Evolutionary conservation across 2,329 filamentous ascomycete genomes (phyloP).

Genomic region (Lecanoromycetidae sp.): DNA sequence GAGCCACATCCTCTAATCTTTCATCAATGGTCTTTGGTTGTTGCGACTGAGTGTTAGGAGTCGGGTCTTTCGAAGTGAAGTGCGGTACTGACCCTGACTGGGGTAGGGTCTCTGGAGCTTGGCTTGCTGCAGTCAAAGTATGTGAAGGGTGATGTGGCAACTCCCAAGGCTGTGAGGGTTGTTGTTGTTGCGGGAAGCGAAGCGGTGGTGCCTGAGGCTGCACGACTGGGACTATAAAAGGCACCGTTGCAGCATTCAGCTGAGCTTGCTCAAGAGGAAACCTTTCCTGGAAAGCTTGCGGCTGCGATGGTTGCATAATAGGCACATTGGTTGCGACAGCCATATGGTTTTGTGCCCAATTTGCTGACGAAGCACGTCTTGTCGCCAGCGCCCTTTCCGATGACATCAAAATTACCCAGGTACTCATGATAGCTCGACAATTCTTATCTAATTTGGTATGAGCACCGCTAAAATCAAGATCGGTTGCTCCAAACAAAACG

Average conservation of each 20-base stretch:
- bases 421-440: not conserved
- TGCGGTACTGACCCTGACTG: not conserved
- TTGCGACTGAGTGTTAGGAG: not conserved
- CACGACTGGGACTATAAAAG: too few species aligned
- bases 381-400: slow-evolving; percentile 1
- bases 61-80: not conserved
- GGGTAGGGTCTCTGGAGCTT: not conserved
- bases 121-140: too few species aligned
- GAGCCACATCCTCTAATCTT: not conserved
- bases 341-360: slow-evolving; percentile 3
- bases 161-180: too few species aligned
- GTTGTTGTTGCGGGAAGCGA: too few species aligned
- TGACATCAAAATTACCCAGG: slow-evolving; percentile 8
- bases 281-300: not conserved
- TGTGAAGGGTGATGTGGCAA: too few species aligned
- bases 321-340: not conserved
- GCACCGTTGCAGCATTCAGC: not conserved
- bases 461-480: slow-evolving; percentile 3
- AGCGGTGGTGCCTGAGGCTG: not conserved
- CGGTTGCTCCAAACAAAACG: slow-evolving; percentile 2
- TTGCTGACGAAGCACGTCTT: not conserved
- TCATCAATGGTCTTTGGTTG: not conserved
- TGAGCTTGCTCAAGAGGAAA: not conserved
- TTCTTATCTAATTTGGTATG: slow-evolving; percentile 5
- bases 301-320: not conserved